Conservation (phyloP, 2,329 filamentous ascomycete genomes). For the Davidsoniella eucalypti region DNA sequence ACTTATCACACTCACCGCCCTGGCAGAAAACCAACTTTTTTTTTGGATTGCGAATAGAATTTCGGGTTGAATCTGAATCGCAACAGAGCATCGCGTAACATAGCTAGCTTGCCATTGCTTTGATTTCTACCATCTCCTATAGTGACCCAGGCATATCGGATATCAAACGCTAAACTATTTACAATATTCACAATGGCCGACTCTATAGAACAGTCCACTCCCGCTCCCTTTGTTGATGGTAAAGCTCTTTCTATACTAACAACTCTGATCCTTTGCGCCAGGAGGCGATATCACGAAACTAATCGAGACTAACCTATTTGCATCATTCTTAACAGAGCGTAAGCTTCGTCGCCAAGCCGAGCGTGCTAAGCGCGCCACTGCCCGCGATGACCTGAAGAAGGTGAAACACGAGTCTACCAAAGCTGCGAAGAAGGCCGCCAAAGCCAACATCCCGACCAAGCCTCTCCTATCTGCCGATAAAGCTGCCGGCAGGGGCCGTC, state of each 20-base stretch:
- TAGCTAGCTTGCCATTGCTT: not conserved
- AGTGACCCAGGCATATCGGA: not conserved
- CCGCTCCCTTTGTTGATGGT: constrained; percentile 11
- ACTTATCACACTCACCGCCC: constrained; percentile 8
- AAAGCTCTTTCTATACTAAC: not conserved
- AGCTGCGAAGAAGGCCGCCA: constrained; percentile 2
- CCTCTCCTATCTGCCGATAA: not conserved
- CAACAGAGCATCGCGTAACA: not conserved
- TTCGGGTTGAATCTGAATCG: not conserved
- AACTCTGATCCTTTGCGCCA: not conserved
- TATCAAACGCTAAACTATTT: not conserved
- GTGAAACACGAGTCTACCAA: not conserved
- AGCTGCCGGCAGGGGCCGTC: not conserved
- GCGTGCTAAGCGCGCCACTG: constrained; percentile 7
- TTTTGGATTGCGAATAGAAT: not conserved
- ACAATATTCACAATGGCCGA: not conserved
- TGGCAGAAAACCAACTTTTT: constrained; percentile 13
- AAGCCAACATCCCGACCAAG: constrained; percentile 1
- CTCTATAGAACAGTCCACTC: not conserved
- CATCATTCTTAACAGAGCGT: constrained; percentile 5
- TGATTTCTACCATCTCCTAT: not conserved
- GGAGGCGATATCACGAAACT: not conserved
- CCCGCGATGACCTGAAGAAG: constrained; percentile 3
- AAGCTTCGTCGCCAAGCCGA: constrained; percentile 12
- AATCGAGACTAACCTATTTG: too few relatives aligned